phyloP scores from a whole-genome alignment of 2,329 filamentous ascomycete species.

The Pleomassaria siparia region DNA sequence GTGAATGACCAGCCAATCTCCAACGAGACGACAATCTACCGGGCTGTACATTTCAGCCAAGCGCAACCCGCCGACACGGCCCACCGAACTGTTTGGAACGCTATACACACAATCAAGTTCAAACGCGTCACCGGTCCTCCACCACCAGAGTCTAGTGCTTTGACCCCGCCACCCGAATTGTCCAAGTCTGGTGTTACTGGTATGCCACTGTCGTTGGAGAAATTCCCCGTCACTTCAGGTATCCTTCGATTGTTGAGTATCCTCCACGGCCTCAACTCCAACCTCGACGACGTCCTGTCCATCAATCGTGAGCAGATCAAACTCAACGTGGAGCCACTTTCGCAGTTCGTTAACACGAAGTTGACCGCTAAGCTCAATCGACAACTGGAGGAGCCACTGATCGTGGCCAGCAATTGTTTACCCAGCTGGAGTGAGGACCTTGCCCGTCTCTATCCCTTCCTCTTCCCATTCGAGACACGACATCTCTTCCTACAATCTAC shows the following conservation, averaged over 20 bases:
- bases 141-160: conserved; percentile 68
- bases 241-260: conserved; percentile 89
- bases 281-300: conserved; percentile 85
- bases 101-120: conserved; percentile 89
- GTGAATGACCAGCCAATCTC: conserved; percentile 80
- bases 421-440: conserved; percentile 96
- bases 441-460: conserved; percentile 88
- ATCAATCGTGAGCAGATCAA: conserved; percentile 72
- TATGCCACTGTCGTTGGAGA: conserved; percentile 77
- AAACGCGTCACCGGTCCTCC: conserved; percentile 81
- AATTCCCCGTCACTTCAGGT: conserved; percentile 80
- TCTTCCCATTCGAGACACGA: conserved; percentile 96
- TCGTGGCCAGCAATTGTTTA: conserved; percentile 94
- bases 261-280: conserved; percentile 87
- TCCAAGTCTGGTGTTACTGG: conserved; percentile 57
- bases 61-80: conserved; percentile 64
- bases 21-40: conserved; percentile 94
- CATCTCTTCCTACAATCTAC: conserved; percentile 97
- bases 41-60: conserved; percentile 79
- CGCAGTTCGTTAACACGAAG: conserved; percentile 98
- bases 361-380: conserved; percentile 96
- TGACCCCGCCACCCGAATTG: conserved; percentile 56
- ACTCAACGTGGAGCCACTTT: conserved; percentile 77
- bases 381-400: conserved; percentile 92
- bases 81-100: conserved; percentile 82